These are phyloP conservation scores for Naegleria lovaniensis DNA, from an alignment of 208 protist genomes.

Conservation along the genomic window DNA sequence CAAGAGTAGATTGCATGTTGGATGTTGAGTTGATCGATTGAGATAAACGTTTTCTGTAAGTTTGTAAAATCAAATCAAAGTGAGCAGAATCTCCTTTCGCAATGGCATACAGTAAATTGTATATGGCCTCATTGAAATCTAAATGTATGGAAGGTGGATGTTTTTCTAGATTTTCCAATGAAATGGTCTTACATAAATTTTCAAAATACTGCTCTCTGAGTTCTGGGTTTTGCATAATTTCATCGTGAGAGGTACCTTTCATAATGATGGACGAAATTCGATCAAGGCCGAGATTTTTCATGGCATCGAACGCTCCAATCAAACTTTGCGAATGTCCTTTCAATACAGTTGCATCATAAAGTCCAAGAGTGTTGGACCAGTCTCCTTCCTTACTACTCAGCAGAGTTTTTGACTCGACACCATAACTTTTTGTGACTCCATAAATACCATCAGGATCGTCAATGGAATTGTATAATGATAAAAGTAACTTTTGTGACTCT, in stretches of 20 bases:
- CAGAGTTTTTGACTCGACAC: neutral
- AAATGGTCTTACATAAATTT: neutral
- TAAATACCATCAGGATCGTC: constrained; percentile 24
- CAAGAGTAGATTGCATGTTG: neutral
- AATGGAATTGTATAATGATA: neutral
- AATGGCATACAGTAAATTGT: neutral
- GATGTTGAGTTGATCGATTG: too few relatives aligned
- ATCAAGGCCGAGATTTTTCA: constrained; percentile 22
- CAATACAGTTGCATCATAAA: neutral
- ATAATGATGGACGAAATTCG: neutral
- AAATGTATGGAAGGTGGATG: neutral
- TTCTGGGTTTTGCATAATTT: neutral
- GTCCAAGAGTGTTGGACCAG: neutral
- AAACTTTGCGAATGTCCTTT: neutral
- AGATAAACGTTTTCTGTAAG: neutral
- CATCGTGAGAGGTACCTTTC: neutral
- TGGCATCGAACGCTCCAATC: neutral
- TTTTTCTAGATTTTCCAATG: neutral
- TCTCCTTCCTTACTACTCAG: neutral
- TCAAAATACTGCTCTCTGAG: neutral
- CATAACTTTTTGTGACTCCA: constrained; percentile 13
- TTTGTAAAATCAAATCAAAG: neutral
- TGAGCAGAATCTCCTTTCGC: neutral
- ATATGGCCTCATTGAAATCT: neutral
- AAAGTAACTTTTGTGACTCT: neutral